Evolutionary conservation across 2,329 filamentous ascomycete species (phyloP).

Genomic region (Parascedosporium putredinis): DNA sequence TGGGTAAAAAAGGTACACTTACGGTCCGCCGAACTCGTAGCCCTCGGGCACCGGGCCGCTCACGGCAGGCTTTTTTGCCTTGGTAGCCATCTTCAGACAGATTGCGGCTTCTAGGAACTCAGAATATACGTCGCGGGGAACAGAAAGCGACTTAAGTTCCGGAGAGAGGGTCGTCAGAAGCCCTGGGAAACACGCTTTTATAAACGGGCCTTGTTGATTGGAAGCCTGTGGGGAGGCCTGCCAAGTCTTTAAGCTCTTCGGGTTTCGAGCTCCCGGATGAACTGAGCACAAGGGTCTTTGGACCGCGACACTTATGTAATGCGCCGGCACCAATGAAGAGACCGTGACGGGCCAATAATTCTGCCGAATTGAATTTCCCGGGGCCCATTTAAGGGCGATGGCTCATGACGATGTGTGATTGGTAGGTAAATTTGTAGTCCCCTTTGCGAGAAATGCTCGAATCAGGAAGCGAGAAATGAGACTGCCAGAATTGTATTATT

Average conservation of each 20-base stretch:
- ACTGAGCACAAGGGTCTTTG: not conserved
- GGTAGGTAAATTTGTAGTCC: not conserved
- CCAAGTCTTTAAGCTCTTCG: not conserved
- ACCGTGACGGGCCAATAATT: not conserved
- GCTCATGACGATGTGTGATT: too few relatives aligned
- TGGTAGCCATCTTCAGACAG: conserved; percentile 25
- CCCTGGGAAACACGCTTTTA: not conserved
- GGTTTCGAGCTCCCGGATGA: conserved; percentile 5
- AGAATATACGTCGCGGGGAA: too few relatives aligned
- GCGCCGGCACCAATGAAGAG: not conserved
- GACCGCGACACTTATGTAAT: not conserved
- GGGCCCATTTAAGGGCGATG: too few relatives aligned
- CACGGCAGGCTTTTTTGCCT: conserved; percentile 17
- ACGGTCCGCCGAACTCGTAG: conserved; percentile 45
- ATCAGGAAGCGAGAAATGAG: not conserved
- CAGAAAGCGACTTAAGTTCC: too few relatives aligned
- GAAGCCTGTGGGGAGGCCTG: not conserved
- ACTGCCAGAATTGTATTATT: too few relatives aligned
- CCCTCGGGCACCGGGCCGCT: conserved; percentile 24
- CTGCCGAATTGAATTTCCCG: not conserved
- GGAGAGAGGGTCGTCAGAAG: too few relatives aligned
- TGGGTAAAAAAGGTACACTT: conserved; percentile 18
- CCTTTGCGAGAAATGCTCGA: not conserved
- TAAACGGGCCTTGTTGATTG: not conserved
- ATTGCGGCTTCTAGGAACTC: too few relatives aligned